Conservation (phyloP, 805 yeast genomes). For the Torulaspora franciscae region DNA sequence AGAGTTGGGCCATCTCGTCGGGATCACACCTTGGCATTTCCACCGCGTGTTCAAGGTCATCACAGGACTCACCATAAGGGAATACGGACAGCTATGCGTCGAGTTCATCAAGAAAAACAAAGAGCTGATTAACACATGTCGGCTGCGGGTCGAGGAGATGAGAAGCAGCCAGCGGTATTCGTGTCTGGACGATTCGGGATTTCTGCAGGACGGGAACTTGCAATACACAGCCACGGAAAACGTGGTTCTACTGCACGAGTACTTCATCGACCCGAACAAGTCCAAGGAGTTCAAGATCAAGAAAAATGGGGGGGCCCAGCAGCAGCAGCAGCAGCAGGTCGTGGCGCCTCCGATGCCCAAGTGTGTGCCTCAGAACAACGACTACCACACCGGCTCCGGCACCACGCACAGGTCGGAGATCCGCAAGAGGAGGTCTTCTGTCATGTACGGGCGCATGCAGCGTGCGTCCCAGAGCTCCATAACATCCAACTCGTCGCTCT, state of each 20-base stretch:
- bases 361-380: not conserved
- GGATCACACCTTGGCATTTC: constrained; percentile 87
- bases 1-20: constrained; percentile 79
- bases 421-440: constrained; percentile 24
- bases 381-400: not conserved
- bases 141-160: constrained; percentile 15
- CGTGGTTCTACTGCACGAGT: constrained; percentile 23
- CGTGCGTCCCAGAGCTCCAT: constrained; percentile 22
- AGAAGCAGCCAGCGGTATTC: constrained; percentile 14
- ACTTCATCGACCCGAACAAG: constrained; percentile 26
- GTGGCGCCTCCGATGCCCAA: not conserved
- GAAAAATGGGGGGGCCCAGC: constrained; percentile 9
- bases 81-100: constrained; percentile 81
- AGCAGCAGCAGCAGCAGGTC: not conserved
- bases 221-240: constrained; percentile 23
- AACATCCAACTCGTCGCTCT: constrained; percentile 20
- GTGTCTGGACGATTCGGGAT: constrained; percentile 21
- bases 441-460: constrained; percentile 24
- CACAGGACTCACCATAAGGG: constrained; percentile 82
- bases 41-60: constrained; percentile 84
- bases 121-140: constrained; percentile 21
- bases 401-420: constrained; percentile 18
- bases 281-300: constrained; percentile 24
- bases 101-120: constrained; percentile 44
- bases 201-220: constrained; percentile 19